Evolutionary conservation across 495 filamentous ascomycete species (phyloP), one percentile per base, ranked within the genome.

Genomic region (Tuber aestivum): DNA sequence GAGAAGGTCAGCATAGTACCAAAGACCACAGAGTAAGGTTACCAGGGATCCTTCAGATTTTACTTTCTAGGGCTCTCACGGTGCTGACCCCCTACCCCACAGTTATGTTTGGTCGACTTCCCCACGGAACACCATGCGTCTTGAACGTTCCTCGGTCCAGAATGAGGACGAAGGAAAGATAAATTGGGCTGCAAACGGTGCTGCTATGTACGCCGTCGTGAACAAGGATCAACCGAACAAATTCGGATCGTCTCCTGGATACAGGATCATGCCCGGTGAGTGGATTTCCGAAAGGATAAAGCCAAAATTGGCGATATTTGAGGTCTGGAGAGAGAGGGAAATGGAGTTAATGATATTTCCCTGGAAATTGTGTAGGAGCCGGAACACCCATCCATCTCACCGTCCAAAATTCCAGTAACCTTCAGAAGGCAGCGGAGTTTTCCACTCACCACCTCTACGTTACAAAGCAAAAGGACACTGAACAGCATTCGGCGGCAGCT

Each of bases 161-260:
- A 84, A 74, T 71, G 88, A 89, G 79, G 83, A 86, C 74, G 82
- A 86, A n/a, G 80, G 84, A 41, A 84, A 84, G 20, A 81, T 90
- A 69, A 84, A 88, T 84, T 89, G 87, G 87, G 83, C 83, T 41
- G 73, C 81, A 37, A 90, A 89, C 82, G 80, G 81, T 40, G 87
- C 84, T 45, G 85, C 84, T n/a, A 85, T 87, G 74, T 86, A 87
- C 75, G 74, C 86, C 69, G 83, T 89, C 68, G 83, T 89, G 70
- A 90, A 88, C 81, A 85, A 85, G 45, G 86, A 88, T 44, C 76
- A 83, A 38, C 84, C 76, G 68, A 90, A 89, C 82, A 82, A 82
- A 37, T 87, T 84, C 80, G 89, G 88, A 76, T 88, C 89, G 80
- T 84, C 85, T 77, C 86, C 86, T 45, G 89, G 89, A 68, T 90